Evolutionary conservation across 768 basidiomycete genomes (phyloP).

Genomic region (Tylopilus sp.): DNA sequence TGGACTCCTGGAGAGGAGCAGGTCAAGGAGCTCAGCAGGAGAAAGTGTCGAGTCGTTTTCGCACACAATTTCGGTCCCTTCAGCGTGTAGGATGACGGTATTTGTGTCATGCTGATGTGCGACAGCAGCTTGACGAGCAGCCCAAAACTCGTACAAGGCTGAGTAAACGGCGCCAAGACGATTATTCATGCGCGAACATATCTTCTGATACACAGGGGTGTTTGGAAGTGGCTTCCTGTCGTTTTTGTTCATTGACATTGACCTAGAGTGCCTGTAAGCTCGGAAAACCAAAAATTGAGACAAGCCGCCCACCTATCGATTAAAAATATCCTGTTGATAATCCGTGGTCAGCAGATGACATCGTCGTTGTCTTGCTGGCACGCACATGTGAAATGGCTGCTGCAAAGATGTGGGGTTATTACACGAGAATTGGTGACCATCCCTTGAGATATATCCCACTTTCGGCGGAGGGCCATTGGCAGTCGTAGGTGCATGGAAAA

Average conservation of each 20-base stretch:
- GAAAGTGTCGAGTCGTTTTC: conserved; percentile 43
- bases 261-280: conserved; percentile 32
- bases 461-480: conserved; percentile 20
- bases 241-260: conserved; percentile 42
- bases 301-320: conserved; percentile 15
- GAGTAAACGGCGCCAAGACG: conserved; percentile 58
- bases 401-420: conserved; percentile 46
- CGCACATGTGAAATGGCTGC: conserved; percentile 60
- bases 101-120: conserved; percentile 46
- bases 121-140: conserved; percentile 39
- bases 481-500: conserved; percentile 44
- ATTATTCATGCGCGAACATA: conserved; percentile 37
- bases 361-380: not conserved
- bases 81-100: conserved; percentile 47
- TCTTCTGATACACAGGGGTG: conserved; percentile 33
- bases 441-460: conserved; percentile 47
- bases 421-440: conserved; percentile 55
- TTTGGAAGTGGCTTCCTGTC: conserved; percentile 40
- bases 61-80: conserved; percentile 23
- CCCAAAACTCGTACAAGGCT: conserved; percentile 52
- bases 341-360: not conserved
- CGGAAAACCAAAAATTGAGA: not conserved
- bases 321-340: conserved; percentile 15
- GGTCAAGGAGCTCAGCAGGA: conserved; percentile 42
- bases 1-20: conserved; percentile 33